A percentile compares a stretch with the other conserved stretches of the same genome.
Evolutionary conservation across 495 filamentous ascomycete species (phyloP).

Genomic region (Apiosordaria backusii): DNA sequence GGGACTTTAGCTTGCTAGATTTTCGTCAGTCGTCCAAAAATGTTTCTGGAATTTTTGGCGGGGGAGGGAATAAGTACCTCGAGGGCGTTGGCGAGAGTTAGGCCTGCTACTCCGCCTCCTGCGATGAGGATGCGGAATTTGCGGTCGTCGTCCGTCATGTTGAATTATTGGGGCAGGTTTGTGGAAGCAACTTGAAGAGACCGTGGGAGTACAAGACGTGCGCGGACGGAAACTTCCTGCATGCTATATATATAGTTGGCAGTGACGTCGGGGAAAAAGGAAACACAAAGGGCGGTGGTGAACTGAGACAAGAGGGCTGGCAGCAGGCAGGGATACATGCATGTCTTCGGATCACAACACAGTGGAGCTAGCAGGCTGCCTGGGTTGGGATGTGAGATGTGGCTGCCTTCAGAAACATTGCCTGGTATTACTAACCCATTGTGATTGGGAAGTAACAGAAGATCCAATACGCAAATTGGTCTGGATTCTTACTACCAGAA

Average conservation of each 20-base stretch:
- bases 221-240: not conserved
- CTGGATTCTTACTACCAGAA: too few species aligned
- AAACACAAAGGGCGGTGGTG: not conserved
- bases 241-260: not conserved
- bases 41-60: not conserved
- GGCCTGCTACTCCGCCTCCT: slow-evolving; percentile 15
- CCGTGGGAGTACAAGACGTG: too few species aligned
- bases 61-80: slow-evolving; percentile 8
- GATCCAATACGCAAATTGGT: too few species aligned
- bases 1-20: slow-evolving; percentile 18
- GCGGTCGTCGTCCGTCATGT: not conserved
- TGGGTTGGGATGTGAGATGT: not conserved
- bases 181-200: not conserved
- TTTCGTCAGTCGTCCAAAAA: too few species aligned
- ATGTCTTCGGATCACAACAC: not conserved
- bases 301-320: not conserved
- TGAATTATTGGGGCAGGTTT: not conserved
- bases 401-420: too few species aligned
- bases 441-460: too few species aligned
- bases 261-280: too few species aligned
- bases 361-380: not conserved
- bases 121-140: slow-evolving; percentile 13
- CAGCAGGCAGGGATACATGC: not conserved
- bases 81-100: slow-evolving; percentile 17
- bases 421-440: too few species aligned